Base-by-base conservation (phyloP, 2,329 filamentous ascomycete species). In the Pyricularia grisea region DNA sequence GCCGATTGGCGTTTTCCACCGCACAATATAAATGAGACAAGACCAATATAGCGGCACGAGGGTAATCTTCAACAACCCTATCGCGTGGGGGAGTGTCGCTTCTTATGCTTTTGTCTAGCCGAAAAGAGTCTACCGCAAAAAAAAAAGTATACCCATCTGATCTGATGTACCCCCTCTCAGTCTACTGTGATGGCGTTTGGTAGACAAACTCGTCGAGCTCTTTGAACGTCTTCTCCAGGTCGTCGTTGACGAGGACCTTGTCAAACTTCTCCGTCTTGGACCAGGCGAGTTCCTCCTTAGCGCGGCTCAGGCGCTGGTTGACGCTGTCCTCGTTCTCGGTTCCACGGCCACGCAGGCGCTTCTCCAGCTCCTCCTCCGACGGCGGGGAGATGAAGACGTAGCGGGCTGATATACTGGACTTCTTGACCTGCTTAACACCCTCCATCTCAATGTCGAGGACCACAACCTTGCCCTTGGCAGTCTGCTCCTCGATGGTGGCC, bases 381-480 rank as follows among this genome's bases (percentile, higher is more conserved):
- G 94, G 94, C 14, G 94, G 94, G 50, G 91, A 87, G 71, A 97
- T 86, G 79, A 97, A 97, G 73, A 97, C 81, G 81, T 92, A 97
- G 69, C 92, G 88, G 9, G 93, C 92, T 69, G 89, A 85, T 71
- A 94, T 86, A 73, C 84, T 84, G 67, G 90, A 91, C 71, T 86
- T 85, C 79, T 93, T 93, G 75, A 97, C 92, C 81, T 97, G 94
- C 83, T 97, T 97, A 70, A 97, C 93, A 71, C 94, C 94, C 87
- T 97, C 93, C 92, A 97, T 97, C 84, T 97, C 94, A 77, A 97
- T 98, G 78, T 98, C 94, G 73, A 97, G 82, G 66, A 97, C 88
- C 71, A 94, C 94, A 61, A 93, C 87, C 75, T 85, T 85, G 23
- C 89, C 90, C 80, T 89, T 87, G 71, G 87, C 85, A 2, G 86